Percentiles rank a stretch among this genome's conserved stretches.
These are phyloP conservation scores for Calamus simplicifolius DNA, from an alignment of 176 grass and related monocot species.

Conservation along the genomic window DNA sequence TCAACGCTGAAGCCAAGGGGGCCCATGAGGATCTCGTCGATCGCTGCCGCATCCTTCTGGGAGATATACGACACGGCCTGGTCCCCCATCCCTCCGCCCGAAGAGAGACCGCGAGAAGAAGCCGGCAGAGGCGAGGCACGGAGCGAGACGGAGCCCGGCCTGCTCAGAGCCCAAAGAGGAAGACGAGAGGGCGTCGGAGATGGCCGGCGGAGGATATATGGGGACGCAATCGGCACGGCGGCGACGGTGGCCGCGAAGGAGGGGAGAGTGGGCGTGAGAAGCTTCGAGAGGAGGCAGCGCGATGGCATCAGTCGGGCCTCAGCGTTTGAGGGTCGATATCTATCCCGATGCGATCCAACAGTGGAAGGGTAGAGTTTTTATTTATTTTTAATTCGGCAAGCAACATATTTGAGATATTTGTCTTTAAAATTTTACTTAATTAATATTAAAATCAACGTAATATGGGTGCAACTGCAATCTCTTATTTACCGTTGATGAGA, in stretches of 20 bases:
- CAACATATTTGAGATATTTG: too few relatives aligned
- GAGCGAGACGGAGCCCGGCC: neutral
- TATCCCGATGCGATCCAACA: neutral
- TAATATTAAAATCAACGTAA: too few relatives aligned
- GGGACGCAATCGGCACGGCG: conserved; percentile 7
- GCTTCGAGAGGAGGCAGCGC: neutral
- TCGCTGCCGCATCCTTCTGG: conserved; percentile 58
- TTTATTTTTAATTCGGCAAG: neutral
- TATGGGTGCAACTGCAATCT: too few relatives aligned
- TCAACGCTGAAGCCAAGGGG: conserved; percentile 77
- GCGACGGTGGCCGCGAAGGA: neutral
- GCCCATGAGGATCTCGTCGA: conserved; percentile 88
- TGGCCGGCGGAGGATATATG: neutral
- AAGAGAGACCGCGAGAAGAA: conserved; percentile 21
- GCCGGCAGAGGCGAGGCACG: neutral
- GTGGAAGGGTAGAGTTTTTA: neutral
- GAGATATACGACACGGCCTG: conserved; percentile 51
- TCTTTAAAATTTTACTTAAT: too few relatives aligned
- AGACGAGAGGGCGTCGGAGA: neutral
- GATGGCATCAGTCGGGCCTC: conserved; percentile 16
- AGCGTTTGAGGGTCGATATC: conserved; percentile 14
- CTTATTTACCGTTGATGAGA: too few relatives aligned
- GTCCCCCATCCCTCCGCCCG: conserved; percentile 10
- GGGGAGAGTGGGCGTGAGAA: conserved; percentile 30
- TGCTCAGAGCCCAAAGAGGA: neutral